A percentile compares a stretch with the other conserved stretches of the same genome.
phyloP scores from a whole-genome alignment of 2,329 filamentous ascomycete genomes.

The Aureobasidium pullulans region DNA sequence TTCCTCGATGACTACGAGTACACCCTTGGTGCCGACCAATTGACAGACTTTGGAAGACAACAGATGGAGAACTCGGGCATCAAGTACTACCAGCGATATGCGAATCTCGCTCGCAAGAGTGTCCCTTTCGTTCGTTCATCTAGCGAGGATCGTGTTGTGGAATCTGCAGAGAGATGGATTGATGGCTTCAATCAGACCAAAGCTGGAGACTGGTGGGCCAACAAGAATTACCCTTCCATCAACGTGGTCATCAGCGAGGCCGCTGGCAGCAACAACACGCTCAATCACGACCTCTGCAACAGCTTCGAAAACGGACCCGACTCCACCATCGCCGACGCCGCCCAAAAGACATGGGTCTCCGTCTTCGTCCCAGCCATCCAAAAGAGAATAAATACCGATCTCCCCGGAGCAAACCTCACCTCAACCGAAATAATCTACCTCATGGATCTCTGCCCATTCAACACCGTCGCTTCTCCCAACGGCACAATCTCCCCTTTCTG shows the following conservation, averaged over 20 bases:
- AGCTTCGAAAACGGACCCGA: slow-evolving; percentile 57
- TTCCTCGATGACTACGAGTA: slow-evolving; percentile 71
- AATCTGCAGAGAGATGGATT: slow-evolving; percentile 69
- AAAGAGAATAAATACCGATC: slow-evolving; percentile 59
- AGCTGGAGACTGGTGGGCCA: slow-evolving; percentile 33
- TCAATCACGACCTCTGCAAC: slow-evolving; percentile 66
- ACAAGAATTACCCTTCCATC: slow-evolving; percentile 42
- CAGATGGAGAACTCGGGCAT: slow-evolving; percentile 68
- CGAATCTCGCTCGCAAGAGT: slow-evolving; percentile 47
- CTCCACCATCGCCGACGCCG: slow-evolving; percentile 41
- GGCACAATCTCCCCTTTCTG: slow-evolving; percentile 63
- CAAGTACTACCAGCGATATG: slow-evolving; percentile 70
- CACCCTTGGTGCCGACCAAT: slow-evolving; percentile 59
- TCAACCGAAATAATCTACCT: slow-evolving; percentile 57
- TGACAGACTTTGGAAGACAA: slow-evolving; percentile 60
- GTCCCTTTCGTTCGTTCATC: slow-evolving; percentile 67
- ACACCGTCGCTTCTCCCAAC: slow-evolving; percentile 61
- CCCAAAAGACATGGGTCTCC: slow-evolving; percentile 52
- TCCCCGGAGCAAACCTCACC: slow-evolving; percentile 61
- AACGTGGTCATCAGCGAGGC: slow-evolving; percentile 66
- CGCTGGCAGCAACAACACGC: slow-evolving; percentile 65
- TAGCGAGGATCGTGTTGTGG: slow-evolving; percentile 62
- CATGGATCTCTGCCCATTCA: slow-evolving; percentile 86
- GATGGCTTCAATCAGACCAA: slow-evolving; percentile 61
- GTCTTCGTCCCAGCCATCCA: slow-evolving; percentile 62